phyloP scores from a whole-genome alignment of 441 rosid genomes.

The Bocquillonia castaneifolia region DNA sequence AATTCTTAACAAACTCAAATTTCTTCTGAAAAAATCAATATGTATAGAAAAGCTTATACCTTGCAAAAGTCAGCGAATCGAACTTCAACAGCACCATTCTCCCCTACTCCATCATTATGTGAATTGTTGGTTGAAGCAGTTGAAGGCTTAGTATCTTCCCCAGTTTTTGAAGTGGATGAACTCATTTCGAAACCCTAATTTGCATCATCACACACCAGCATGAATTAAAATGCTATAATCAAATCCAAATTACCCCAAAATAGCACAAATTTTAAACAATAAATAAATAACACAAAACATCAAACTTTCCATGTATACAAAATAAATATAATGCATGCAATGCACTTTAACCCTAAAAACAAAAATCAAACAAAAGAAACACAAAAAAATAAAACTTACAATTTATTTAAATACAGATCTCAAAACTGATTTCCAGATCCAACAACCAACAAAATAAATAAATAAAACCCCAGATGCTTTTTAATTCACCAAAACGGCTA shows the following conservation, averaged over 20 bases:
- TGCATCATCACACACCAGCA: constrained; percentile 8
- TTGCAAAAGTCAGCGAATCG: constrained; percentile 54
- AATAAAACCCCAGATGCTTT: not conserved
- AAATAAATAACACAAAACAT: not conserved
- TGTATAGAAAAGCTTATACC: constrained; percentile 29
- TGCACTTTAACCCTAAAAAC: too few species aligned
- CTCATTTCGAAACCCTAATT: constrained; percentile 25
- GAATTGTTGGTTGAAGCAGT: constrained; percentile 35
- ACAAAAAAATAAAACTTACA: not conserved
- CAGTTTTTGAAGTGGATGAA: constrained; percentile 27
- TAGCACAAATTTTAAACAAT: not conserved
- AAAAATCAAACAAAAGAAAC: not conserved
- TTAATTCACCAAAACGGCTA: not conserved
- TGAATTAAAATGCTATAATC: not conserved
- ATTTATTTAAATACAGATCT: not conserved
- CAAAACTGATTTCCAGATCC: constrained; percentile 17
- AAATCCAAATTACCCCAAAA: not conserved
- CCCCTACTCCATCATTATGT: constrained; percentile 23
- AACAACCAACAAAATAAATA: not conserved
- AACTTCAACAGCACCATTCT: constrained; percentile 30
- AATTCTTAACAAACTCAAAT: not conserved
- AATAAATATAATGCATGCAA: not conserved
- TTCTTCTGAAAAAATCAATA: not conserved
- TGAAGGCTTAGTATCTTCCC: constrained; percentile 52
- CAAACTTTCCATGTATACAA: not conserved